Conservation (phyloP, 176 grass and related monocot genomes). For the Themeda triandra region DNA sequence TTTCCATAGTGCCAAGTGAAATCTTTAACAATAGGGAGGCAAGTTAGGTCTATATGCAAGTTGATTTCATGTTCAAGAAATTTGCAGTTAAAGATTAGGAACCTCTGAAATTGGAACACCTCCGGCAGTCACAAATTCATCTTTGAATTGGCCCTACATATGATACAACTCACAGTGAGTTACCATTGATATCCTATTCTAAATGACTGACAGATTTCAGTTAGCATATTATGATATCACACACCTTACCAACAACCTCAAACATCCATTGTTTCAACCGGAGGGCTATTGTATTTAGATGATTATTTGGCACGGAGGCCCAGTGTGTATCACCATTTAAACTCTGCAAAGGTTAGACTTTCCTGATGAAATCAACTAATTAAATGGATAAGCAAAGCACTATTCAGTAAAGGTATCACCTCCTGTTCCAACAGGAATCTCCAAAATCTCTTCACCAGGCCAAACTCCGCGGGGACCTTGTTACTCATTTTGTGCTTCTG, state of each 20-base stretch:
- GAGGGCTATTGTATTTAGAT: slow-evolving; percentile 57
- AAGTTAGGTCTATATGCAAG: slow-evolving; percentile 18
- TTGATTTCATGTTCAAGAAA: slow-evolving; percentile 5
- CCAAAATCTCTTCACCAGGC: slow-evolving; percentile 92
- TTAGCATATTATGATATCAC: slow-evolving; percentile 8
- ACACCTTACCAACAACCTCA: slow-evolving; percentile 75
- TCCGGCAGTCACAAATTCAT: slow-evolving; percentile 97
- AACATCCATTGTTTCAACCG: slow-evolving; percentile 75
- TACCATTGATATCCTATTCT: neutral
- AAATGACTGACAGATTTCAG: neutral
- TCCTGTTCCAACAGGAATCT: slow-evolving; percentile 72
- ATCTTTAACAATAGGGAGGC: slow-evolving; percentile 46
- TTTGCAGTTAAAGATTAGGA: slow-evolving; percentile 18
- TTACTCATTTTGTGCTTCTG: slow-evolving; percentile 80
- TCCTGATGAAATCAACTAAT: slow-evolving; percentile 9
- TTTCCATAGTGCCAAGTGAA: slow-evolving; percentile 81
- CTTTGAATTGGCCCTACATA: slow-evolving; percentile 92
- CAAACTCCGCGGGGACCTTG: slow-evolving; percentile 69
- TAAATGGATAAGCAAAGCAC: slow-evolving; percentile 6
- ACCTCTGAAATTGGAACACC: slow-evolving; percentile 92
- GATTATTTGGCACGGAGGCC: slow-evolving; percentile 73
- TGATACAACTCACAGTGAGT: slow-evolving; percentile 15
- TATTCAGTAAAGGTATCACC: slow-evolving; percentile 46
- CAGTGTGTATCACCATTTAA: slow-evolving; percentile 76
- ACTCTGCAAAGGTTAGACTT: slow-evolving; percentile 45